Percentiles rank a stretch among this genome's conserved stretches.
Evolutionary conservation across 768 basidiomycete species (phyloP).

Genomic region (Nevesoporus exiguus): DNA sequence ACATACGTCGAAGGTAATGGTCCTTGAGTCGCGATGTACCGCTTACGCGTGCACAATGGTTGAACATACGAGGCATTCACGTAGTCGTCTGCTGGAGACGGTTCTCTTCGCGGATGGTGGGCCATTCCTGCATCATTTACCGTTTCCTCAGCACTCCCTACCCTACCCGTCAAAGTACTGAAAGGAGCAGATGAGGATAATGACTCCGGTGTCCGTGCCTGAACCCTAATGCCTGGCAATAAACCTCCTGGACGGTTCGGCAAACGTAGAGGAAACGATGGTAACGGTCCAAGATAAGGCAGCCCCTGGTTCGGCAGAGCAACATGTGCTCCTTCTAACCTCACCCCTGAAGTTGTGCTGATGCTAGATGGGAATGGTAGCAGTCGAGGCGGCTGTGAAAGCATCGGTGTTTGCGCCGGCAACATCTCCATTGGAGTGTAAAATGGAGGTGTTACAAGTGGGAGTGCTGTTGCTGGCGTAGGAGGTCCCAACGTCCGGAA

Average conservation of each 20-base stretch:
- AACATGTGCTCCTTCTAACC: slow-evolving; percentile 9
- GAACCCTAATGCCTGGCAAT: slow-evolving; percentile 18
- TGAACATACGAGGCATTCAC: slow-evolving; percentile 94
- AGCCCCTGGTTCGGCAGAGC: background rate
- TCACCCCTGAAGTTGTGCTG: background rate
- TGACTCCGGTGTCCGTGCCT: slow-evolving; percentile 2
- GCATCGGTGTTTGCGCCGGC: slow-evolving; percentile 13
- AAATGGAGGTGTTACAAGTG: slow-evolving; percentile 23
- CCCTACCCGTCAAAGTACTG: background rate
- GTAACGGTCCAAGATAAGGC: slow-evolving; percentile 4
- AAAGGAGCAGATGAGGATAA: slow-evolving; percentile 1
- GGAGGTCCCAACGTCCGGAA: slow-evolving; percentile 17
- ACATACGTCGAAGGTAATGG: slow-evolving; percentile 84
- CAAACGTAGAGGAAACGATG: slow-evolving; percentile 17
- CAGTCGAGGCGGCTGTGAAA: slow-evolving; percentile 3
- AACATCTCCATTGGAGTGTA: slow-evolving; percentile 28
- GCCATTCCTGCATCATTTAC: background rate
- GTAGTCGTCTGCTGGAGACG: slow-evolving; percentile 72
- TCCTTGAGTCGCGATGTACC: slow-evolving; percentile 96
- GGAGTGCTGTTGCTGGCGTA: slow-evolving; percentile 22
- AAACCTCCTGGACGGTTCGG: slow-evolving; percentile 13
- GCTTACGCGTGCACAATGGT: slow-evolving; percentile 73
- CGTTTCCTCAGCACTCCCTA: background rate
- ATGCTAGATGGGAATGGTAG: slow-evolving; percentile 1
- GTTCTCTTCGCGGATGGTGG: slow-evolving; percentile 12